phyloP scores from a whole-genome alignment of 1,284 basidiomycete species.

The Trametes hirsuta region DNA sequence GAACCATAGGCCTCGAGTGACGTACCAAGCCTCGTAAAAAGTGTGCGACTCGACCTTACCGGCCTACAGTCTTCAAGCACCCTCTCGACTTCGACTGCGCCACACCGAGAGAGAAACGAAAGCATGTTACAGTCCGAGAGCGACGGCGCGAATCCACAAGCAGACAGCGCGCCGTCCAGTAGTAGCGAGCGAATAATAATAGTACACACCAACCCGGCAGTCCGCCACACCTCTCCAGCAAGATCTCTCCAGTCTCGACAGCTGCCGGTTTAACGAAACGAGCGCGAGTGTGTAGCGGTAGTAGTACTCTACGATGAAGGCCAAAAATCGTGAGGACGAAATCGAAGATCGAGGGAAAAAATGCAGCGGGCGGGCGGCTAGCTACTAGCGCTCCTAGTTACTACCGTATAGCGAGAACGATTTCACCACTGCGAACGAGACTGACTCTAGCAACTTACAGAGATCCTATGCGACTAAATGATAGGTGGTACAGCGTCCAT shows the following conservation, averaged over 20 bases:
- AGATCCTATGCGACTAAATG: not conserved
- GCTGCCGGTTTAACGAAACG: not conserved
- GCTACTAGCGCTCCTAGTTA: not conserved
- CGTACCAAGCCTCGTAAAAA: no score
- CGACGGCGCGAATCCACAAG: not conserved
- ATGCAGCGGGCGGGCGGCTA: not conserved
- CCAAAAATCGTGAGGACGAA: no score
- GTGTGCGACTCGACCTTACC: no score
- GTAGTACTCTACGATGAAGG: slow-evolving; percentile 2
- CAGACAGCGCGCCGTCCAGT: not conserved
- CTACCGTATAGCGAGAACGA: not conserved
- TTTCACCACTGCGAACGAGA: no score
- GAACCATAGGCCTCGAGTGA: no score
- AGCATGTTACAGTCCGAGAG: slow-evolving; percentile 10
- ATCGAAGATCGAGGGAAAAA: not conserved
- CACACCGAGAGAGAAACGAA: not conserved
- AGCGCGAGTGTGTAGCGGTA: not conserved
- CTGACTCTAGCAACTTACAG: not conserved
- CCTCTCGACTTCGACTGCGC: no score
- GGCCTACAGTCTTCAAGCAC: no score
- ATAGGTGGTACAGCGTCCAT: slow-evolving; percentile 9
- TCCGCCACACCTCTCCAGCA: not conserved
- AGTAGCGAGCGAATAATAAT: not conserved
- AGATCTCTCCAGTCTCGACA: not conserved
- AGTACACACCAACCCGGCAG: slow-evolving; percentile 1